A percentile compares a stretch with the other conserved stretches of the same genome.
These are phyloP conservation scores for Plasmodium chabaudi DNA, from an alignment of 169 alveolate genomes.

Conservation along the genomic window DNA sequence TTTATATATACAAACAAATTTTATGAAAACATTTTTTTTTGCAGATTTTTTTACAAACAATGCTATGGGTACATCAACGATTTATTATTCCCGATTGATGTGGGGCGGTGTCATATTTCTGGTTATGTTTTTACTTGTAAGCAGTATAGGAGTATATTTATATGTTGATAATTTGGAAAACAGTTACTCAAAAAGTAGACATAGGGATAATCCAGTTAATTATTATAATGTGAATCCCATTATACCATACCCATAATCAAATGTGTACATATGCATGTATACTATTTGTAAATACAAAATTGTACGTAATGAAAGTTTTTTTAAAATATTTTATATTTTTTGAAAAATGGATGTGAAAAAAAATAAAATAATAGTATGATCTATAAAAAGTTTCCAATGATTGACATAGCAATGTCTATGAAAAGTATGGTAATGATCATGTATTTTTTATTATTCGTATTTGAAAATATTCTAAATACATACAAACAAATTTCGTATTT, in stretches of 20 bases:
- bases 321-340: too few species aligned
- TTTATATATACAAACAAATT: not conserved
- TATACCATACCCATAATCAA: constrained; percentile 10
- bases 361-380: too few species aligned
- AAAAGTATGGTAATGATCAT: too few species aligned
- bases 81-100: constrained; percentile 65
- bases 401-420: too few species aligned
- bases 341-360: too few species aligned
- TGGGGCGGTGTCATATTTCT: constrained; percentile 68
- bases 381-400: too few species aligned
- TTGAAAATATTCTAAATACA: too few species aligned
- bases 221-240: constrained; percentile 38
- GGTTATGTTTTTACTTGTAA: constrained; percentile 49
- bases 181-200: constrained; percentile 8
- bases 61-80: constrained; percentile 65
- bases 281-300: not conserved
- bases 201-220: constrained; percentile 15
- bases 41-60: constrained; percentile 37
- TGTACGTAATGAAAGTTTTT: too few species aligned
- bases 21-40: not conserved
- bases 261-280: not conserved
- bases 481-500: too few species aligned
- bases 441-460: too few species aligned
- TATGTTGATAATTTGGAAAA: constrained; percentile 42
- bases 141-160: constrained; percentile 51